Conservation (phyloP, 345 rosid genomes). For the Acer negundo region DNA sequence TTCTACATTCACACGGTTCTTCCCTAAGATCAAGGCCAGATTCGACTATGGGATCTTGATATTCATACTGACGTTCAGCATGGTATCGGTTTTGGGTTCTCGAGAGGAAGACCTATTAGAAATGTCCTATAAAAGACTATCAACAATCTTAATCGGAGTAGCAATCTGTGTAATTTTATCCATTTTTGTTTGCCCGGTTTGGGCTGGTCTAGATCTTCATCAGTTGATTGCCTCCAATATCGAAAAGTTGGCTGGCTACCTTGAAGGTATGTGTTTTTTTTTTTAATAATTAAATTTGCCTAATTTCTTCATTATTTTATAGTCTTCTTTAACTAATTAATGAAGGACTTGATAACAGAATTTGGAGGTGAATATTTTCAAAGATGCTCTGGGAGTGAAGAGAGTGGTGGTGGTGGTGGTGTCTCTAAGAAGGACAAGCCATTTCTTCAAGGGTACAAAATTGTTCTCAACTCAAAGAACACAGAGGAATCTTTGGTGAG, state of each 20-base stretch:
- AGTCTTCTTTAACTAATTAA: slow-evolving; percentile 2
- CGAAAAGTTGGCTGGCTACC: slow-evolving; percentile 50
- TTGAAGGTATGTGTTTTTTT: slow-evolving; percentile 48
- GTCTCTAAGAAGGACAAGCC: slow-evolving; percentile 38
- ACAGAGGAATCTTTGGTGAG: slow-evolving; percentile 69
- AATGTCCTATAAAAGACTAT: too few species aligned
- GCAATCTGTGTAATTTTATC: slow-evolving; percentile 19
- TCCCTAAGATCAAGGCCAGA: slow-evolving; percentile 73
- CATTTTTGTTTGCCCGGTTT: slow-evolving; percentile 58
- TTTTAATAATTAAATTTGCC: background rate
- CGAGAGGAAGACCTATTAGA: too few species aligned
- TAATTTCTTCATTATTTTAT: background rate
- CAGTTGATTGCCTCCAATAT: slow-evolving; percentile 46
- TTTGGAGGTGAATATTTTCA: slow-evolving; percentile 62
- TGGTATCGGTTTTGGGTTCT: too few species aligned
- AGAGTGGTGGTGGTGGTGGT: background rate
- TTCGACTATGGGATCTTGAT: slow-evolving; percentile 81
- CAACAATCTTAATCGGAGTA: too few species aligned
- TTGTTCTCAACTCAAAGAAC: slow-evolving; percentile 57
- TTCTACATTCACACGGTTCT: slow-evolving; percentile 68
- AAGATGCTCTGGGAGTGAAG: slow-evolving; percentile 14
- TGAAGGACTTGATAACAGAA: slow-evolving; percentile 35
- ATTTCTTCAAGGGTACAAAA: slow-evolving; percentile 45
- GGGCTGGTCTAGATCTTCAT: slow-evolving; percentile 85
- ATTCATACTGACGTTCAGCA: slow-evolving; percentile 46